These are phyloP conservation scores for Pythium periplocum DNA, from an alignment of 352 stramenopile genomes.

Conservation along the genomic window DNA sequence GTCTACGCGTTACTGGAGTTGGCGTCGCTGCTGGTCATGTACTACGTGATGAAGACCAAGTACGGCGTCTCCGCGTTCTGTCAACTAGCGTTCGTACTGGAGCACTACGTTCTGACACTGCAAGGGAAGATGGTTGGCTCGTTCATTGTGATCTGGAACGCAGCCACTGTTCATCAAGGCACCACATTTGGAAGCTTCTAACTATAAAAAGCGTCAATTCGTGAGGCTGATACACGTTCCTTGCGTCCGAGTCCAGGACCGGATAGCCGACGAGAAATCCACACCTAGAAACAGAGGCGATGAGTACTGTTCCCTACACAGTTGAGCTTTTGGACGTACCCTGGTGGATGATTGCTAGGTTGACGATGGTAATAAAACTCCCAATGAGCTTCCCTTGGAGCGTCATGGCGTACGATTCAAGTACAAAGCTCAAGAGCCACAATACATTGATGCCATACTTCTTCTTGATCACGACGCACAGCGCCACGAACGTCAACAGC, in stretches of 20 bases:
- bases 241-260: too few species aligned
- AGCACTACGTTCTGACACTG: conserved; percentile 24
- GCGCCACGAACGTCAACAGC: conserved; percentile 21
- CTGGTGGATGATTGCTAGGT: conserved; percentile 7
- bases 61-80: conserved; percentile 22
- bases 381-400: conserved; percentile 31
- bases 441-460: conserved; percentile 22
- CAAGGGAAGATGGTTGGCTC: conserved; percentile 30
- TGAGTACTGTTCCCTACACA: too few species aligned
- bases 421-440: conserved; percentile 25
- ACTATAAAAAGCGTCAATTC: too few species aligned
- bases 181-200: background rate
- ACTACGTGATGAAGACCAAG: conserved; percentile 16
- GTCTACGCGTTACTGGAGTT: conserved; percentile 28
- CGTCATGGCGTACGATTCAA: conserved; percentile 28
- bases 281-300: too few species aligned
- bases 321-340: background rate
- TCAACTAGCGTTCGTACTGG: conserved; percentile 29
- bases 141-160: conserved; percentile 14
- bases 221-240: too few species aligned
- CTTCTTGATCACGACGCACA: conserved; percentile 17
- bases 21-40: conserved; percentile 23
- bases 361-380: conserved; percentile 11
- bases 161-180: conserved; percentile 8
- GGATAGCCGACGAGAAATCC: too few species aligned